Conservation (phyloP, 164 flowering plant species). For the Warburgia ugandensis region DNA sequence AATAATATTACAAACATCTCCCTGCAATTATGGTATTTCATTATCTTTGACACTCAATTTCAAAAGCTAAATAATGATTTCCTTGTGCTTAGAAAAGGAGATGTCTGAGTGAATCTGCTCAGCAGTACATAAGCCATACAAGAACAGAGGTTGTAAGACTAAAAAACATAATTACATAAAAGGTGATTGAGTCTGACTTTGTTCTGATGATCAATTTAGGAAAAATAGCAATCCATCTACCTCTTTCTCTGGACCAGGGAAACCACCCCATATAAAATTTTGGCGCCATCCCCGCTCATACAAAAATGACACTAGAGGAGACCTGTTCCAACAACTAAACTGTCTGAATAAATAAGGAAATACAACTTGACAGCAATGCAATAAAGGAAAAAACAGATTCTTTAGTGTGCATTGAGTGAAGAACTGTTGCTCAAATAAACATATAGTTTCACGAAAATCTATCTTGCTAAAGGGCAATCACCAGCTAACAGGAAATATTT, state of each 20-base stretch:
- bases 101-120: too few relatives aligned
- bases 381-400: neutral
- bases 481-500: too few relatives aligned
- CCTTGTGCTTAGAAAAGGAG: too few relatives aligned
- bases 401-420: neutral
- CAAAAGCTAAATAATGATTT: neutral
- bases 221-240: constrained; percentile 22
- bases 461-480: neutral
- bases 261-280: constrained; percentile 67
- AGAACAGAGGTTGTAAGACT: neutral
- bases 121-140: neutral
- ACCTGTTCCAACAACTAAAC: constrained; percentile 33
- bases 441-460: neutral
- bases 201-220: neutral
- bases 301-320: constrained; percentile 58
- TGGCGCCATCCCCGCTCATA: constrained; percentile 98
- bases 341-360: neutral
- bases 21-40: too few relatives aligned
- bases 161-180: neutral
- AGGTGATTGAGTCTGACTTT: neutral
- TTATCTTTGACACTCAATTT: too few relatives aligned
- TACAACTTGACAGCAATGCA: neutral
- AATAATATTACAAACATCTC: too few relatives aligned
- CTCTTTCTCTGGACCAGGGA: constrained; percentile 88
- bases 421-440: too few relatives aligned